A percentile compares a stretch with the other conserved stretches of the same genome.
These are phyloP conservation scores for Rubus parviflorus DNA, from an alignment of 306 rosid genomes.

Conservation along the genomic window DNA sequence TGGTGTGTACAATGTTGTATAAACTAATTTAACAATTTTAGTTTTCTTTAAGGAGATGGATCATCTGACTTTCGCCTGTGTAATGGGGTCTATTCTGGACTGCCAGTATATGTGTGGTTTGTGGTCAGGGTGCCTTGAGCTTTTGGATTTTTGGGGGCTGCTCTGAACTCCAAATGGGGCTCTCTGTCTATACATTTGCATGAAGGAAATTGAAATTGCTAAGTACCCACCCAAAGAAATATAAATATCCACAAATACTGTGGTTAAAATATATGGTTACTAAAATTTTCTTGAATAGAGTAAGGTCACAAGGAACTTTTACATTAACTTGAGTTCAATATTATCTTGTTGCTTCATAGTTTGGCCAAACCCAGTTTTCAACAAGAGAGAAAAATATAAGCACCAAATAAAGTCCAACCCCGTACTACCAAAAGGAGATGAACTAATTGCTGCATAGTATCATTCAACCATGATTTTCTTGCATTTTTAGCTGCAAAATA, in stretches of 20 bases:
- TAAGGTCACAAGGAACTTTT: background rate
- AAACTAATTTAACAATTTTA: background rate
- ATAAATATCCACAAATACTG: background rate
- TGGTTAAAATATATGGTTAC: background rate
- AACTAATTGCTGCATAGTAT: background rate
- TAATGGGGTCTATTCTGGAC: background rate
- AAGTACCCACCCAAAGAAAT: background rate
- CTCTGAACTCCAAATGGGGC: background rate
- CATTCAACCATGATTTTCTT: background rate
- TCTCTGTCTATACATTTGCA: background rate
- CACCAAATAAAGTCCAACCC: background rate
- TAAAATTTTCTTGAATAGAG: background rate
- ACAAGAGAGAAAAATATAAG: background rate
- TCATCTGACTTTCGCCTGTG: background rate
- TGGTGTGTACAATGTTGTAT: background rate
- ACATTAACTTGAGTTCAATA: background rate
- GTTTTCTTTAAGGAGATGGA: background rate
- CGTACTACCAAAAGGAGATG: background rate
- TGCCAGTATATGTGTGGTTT: background rate
- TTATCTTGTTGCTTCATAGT: conserved; percentile 5
- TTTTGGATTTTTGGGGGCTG: background rate
- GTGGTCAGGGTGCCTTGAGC: background rate
- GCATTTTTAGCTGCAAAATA: background rate
- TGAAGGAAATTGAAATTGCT: background rate
- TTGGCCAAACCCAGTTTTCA: background rate